phyloP scores from a whole-genome alignment of 169 alveolate species.

The Cryptosporidium baileyi region DNA sequence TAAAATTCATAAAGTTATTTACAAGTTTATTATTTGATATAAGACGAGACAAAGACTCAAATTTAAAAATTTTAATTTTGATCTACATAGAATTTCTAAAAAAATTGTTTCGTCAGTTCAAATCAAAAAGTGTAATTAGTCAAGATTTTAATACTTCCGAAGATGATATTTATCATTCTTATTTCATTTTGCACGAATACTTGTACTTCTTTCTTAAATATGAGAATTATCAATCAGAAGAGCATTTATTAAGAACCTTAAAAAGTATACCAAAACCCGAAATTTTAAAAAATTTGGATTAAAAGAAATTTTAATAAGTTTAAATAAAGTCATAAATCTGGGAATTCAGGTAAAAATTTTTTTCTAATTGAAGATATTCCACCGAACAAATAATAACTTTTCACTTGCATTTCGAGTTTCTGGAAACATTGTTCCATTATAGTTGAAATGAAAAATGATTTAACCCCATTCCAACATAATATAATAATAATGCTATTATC shows the following conservation, averaged over 20 bases:
- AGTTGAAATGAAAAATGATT: conserved; percentile 25
- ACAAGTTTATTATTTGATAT: neutral
- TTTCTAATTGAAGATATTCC: conserved; percentile 50
- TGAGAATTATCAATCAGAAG: neutral
- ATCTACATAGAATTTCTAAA: conserved; percentile 1
- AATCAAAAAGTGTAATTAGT: too few species aligned
- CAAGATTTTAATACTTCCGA: too few species aligned
- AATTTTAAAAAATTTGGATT: neutral
- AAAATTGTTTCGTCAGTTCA: neutral
- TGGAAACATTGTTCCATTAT: conserved; percentile 49
- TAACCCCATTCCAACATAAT: conserved; percentile 48
- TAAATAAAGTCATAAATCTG: neutral
- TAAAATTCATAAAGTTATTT: neutral
- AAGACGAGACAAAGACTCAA: neutral
- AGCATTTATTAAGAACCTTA: neutral
- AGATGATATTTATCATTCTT: conserved; percentile 2
- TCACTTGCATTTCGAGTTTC: conserved; percentile 3
- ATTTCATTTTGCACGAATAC: neutral
- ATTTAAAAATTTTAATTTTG: neutral
- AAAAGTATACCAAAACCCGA: conserved; percentile 18
- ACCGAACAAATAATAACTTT: conserved; percentile 24
- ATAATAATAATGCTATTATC: neutral
- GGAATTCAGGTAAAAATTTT: conserved; percentile 15
- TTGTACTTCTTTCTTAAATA: neutral
- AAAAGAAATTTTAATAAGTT: neutral